Evolutionary conservation across 768 basidiomycete genomes (phyloP).

Genomic region (Clavulina sp.): DNA sequence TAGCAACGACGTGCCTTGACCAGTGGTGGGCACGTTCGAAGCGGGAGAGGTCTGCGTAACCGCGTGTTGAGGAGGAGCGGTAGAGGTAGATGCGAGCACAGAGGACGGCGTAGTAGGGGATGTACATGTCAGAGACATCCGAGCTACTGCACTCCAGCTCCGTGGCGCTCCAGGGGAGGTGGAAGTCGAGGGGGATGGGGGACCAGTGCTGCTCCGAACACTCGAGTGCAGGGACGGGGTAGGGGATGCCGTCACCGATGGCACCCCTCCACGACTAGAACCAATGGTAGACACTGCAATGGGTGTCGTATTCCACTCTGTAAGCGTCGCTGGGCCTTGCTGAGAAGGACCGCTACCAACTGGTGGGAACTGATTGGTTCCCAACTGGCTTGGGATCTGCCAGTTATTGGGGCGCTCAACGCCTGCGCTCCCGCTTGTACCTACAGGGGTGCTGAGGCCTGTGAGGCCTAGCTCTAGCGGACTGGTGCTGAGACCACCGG

Average conservation of each 20-base stretch:
- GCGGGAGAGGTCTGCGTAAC: background rate
- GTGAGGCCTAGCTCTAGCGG: conserved; percentile 1
- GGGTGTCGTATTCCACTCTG: background rate
- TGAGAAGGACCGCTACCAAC: no score
- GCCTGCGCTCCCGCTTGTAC: conserved; percentile 8
- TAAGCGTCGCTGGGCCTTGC: background rate
- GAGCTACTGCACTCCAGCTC: no score
- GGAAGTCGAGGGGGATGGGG: no score
- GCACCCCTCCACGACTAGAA: no score
- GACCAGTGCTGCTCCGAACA: no score
- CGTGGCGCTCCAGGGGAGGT: no score
- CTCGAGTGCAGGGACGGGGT: no score
- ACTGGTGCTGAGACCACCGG: conserved; percentile 18
- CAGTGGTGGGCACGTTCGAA: background rate
- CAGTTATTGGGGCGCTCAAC: background rate
- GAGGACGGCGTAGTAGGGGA: background rate
- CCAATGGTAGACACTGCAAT: no score
- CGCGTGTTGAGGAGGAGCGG: background rate
- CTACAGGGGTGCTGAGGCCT: conserved; percentile 16
- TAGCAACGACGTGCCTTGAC: background rate
- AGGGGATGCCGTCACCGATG: no score
- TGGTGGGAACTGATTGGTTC: no score
- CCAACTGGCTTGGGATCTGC: background rate
- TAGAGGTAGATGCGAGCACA: background rate
- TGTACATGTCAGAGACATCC: no score